Conservation (phyloP, 129 eudicot genomes). For the Centrapalus pauciflorus region DNA sequence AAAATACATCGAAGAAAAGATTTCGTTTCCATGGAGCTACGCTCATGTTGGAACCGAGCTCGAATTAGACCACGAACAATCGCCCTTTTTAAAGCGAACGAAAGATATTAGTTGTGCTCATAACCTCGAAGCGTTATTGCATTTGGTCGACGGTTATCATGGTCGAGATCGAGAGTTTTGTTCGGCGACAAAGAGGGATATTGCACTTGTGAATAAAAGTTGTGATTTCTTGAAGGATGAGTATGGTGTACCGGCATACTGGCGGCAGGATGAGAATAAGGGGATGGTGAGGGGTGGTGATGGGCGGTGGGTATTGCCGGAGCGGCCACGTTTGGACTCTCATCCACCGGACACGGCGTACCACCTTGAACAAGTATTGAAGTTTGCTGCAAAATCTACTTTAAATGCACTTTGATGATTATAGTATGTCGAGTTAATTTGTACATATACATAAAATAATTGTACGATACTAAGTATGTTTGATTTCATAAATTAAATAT, state of each 20-base stretch:
- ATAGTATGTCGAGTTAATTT: neutral
- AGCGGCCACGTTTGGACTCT: constrained; percentile 51
- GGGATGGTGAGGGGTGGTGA: constrained; percentile 71
- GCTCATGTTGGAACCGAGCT: constrained; percentile 72
- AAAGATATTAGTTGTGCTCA: constrained; percentile 45
- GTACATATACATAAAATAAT: neutral
- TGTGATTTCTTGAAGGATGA: constrained; percentile 56
- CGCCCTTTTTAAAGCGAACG: constrained; percentile 48
- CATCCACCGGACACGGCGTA: constrained; percentile 75
- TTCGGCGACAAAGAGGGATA: constrained; percentile 43
- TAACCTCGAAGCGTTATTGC: constrained; percentile 64
- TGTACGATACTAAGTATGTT: too few relatives aligned
- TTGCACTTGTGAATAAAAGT: constrained; percentile 69
- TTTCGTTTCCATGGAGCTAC: constrained; percentile 71
- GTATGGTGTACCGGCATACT: constrained; percentile 61
- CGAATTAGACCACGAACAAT: constrained; percentile 44
- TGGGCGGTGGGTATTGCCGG: constrained; percentile 80
- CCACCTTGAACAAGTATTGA: constrained; percentile 51
- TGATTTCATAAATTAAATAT: too few relatives aligned
- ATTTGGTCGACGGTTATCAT: constrained; percentile 60
- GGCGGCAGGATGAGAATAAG: constrained; percentile 78
- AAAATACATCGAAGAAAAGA: constrained; percentile 51
- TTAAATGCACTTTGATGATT: constrained; percentile 24
- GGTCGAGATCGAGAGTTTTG: constrained; percentile 33
- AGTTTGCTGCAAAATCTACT: constrained; percentile 48